phyloP scores from a whole-genome alignment of 208 protist genomes.

The Phytomonas sp. region DNA sequence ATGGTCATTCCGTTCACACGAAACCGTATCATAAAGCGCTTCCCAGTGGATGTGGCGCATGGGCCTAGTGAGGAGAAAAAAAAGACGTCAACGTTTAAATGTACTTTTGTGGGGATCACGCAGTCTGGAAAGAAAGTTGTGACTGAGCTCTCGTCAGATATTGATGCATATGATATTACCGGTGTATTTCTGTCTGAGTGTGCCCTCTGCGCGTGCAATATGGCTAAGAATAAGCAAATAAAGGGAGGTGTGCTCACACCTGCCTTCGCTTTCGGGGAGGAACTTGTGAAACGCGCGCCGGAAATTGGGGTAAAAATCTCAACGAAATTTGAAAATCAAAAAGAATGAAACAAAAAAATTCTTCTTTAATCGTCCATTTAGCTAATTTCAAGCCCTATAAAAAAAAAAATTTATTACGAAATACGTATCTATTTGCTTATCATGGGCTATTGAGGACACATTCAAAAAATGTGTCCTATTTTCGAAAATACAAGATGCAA shows the following conservation, averaged over 20 bases:
- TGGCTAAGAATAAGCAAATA: conserved; percentile 29
- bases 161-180: conserved; percentile 68
- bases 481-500: too few species aligned
- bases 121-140: conserved; percentile 30
- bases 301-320: conserved; percentile 30
- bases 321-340: conserved; percentile 6
- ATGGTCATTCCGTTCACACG: conserved; percentile 35
- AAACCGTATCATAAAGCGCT: conserved; percentile 29
- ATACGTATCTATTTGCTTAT: not conserved
- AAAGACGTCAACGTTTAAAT: conserved; percentile 32
- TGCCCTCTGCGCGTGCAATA: conserved; percentile 32
- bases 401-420: not conserved
- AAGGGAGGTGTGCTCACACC: conserved; percentile 63
- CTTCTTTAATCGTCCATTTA: not conserved
- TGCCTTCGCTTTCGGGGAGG: conserved; percentile 48
- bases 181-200: conserved; percentile 53
- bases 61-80: conserved; percentile 46
- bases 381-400: not conserved
- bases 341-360: conserved; percentile 2
- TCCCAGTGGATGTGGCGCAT: conserved; percentile 18
- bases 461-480: not conserved
- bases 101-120: conserved; percentile 44
- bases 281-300: conserved; percentile 29
- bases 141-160: conserved; percentile 20
- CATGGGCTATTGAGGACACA: not conserved